Percentiles rank a stretch among this genome's conserved stretches.
phyloP scores from a whole-genome alignment of 2,329 filamentous ascomycete species.

The Beauveria rudraprayagi region DNA sequence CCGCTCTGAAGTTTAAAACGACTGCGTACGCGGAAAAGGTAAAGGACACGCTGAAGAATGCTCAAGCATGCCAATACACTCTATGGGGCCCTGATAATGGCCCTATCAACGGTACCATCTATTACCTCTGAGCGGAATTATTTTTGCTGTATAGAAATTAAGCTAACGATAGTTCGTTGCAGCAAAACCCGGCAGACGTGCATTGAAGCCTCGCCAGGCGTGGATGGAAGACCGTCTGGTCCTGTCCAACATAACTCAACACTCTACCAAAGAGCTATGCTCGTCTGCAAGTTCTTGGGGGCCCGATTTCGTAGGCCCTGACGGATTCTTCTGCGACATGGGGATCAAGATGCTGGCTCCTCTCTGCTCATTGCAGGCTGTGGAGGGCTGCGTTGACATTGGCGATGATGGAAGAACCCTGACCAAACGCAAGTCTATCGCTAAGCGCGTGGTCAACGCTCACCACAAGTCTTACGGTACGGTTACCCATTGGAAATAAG shows the following conservation, averaged over 20 bases:
- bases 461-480: not conserved
- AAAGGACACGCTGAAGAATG: not conserved
- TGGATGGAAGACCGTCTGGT: constrained; percentile 10
- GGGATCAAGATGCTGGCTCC: constrained; percentile 7
- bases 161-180: not conserved
- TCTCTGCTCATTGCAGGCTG: constrained; percentile 4
- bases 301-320: constrained; percentile 7
- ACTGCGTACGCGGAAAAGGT: constrained; percentile 2
- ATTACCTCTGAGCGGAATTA: not conserved
- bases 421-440: constrained; percentile 1
- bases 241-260: constrained; percentile 6
- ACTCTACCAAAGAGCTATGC: constrained; percentile 9
- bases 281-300: constrained; percentile 9
- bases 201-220: not conserved
- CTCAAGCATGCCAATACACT: constrained; percentile 6
- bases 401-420: not conserved
- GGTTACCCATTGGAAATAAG: not conserved
- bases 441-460: not conserved
- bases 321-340: constrained; percentile 12
- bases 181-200: not conserved
- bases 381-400: constrained; percentile 8
- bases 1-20: constrained; percentile 9
- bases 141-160: too few relatives aligned
- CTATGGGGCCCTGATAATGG: constrained; percentile 9
- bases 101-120: constrained; percentile 3